Evolutionary conservation across 1,284 basidiomycete genomes (phyloP), one percentile per base, ranked within the genome.

Genomic region (Fomitopsis pinicola): DNA sequence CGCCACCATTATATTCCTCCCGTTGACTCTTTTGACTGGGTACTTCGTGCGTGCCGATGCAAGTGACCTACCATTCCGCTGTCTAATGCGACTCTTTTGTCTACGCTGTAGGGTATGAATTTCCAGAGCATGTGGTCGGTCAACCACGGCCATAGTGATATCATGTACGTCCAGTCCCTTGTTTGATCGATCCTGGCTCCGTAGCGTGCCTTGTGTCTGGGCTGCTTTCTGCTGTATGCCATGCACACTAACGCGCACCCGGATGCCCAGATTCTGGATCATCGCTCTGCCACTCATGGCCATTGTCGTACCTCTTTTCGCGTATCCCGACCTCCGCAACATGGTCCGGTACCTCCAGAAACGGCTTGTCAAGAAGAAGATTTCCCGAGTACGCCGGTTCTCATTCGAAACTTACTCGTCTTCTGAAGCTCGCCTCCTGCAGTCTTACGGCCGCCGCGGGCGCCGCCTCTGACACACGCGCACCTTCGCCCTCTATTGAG

Each of bases 1-100:
- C 15, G 82, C 82, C 1, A 89, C 86, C 1, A 85, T 90, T 67
- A 84, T 89, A 65, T 90, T 86, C 75, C 72, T 90, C 15, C 88
- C 88, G 0, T 71, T 90, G 28, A 89, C 87, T 1, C 77, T 90
- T 33, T 76, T 91, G 17, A 87, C 87, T 17, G 87, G 88, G 45
- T 90, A 89, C 73, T 89, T 90, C 67, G 85, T 86, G 69, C 64
- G 83, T 77, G 42, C 38, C 55, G 35, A 40, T 26, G 45, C 45
- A 36, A 61, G 50, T 28, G 54, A 40, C 54, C 40, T 14, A 19
- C 35, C 36, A 10, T n/a, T 19, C 30, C 38, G 38, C 30, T 60
- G 38, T 38, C 28, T 30, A 55, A 48, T 53, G 26, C 52, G 19
- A 30, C 40, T n/a, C 36, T 38, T 55, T 57, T 38, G 50, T 19